phyloP scores from a whole-genome alignment of 1,139 yeast species.

The Kodamaea ohmeri region DNA sequence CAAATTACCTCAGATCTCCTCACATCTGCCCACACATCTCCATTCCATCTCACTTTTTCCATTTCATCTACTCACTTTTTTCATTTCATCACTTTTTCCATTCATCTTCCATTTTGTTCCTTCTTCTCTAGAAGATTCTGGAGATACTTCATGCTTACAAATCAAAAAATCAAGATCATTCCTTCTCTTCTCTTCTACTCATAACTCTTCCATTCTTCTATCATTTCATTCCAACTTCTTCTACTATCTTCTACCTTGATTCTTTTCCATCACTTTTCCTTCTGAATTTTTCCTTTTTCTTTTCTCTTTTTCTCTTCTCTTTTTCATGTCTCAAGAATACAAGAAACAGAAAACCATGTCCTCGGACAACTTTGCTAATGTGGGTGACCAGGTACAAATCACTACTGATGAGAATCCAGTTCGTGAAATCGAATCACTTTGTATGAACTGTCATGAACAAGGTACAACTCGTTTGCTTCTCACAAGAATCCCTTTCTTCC shows the following conservation, averaged over 20 bases:
- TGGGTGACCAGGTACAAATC: slow-evolving; percentile 37
- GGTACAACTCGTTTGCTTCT: slow-evolving; percentile 82
- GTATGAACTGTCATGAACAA: slow-evolving; percentile 90
- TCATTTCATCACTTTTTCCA: no score
- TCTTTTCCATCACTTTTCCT: neutral
- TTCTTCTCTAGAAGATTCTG: no score
- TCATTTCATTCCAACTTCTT: neutral
- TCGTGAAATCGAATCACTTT: slow-evolving; percentile 88
- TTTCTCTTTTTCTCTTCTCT: neutral
- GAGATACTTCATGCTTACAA: no score
- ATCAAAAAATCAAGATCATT: no score
- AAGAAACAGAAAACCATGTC: slow-evolving; percentile 20
- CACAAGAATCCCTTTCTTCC: slow-evolving; percentile 87
- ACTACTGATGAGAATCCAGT: slow-evolving; percentile 56
- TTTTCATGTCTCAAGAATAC: slow-evolving; percentile 13
- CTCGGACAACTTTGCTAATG: slow-evolving; percentile 49
- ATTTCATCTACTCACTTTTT: no score
- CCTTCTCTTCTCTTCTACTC: no score
- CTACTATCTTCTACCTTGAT: neutral
- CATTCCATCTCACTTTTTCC: no score
- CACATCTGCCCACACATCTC: no score
- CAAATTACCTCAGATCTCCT: no score
- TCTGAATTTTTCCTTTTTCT: neutral
- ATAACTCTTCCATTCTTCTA: no score
- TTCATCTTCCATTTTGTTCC: no score